Base-by-base conservation (phyloP, 179 eudicot genomes). In the Camellia oleifera region DNA sequence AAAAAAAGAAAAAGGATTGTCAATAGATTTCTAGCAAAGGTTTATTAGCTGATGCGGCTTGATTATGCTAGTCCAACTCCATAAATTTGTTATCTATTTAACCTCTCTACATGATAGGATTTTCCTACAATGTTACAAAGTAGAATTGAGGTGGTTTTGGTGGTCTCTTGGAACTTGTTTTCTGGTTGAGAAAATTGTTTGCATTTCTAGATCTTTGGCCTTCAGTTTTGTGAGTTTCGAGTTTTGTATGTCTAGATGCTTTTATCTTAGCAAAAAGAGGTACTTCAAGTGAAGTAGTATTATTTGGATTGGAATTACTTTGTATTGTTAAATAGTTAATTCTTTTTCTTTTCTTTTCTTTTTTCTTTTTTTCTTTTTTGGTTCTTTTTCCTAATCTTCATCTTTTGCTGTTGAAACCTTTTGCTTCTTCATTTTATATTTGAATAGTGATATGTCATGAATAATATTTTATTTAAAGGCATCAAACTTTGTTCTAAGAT, bases 81-180 rank as follows among this genome's bases (percentile, higher is more conserved):
- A 26, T 26, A 26, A 26, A 26, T 26, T 26, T 26, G 32, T 0
- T 26, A 32, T 32, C 40, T 32, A 32, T 66, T 68, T 53, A 67
- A 53, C 32, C 63, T 53, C 40, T 32, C n/a, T n/a, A 9, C 42
- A 23, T 14, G 17, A 52, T 40, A 15, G 15, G 50, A 26, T 77
- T 54, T 68, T 17, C 52, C n/a, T 67, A 12, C 17, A 54, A 66
- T 2, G 63, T n/a, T 50, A 56, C n/a, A 3, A 54, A 53, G 23
- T 67, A 53, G 73, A 52, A 4, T 77, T 67, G 74, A 53, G 26
- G 63, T 5, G 42, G 3, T 54, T 77, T 26, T 18, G 74, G 17
- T 77, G 53, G 53, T 66, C 32, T n/a, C 5, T 32, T 67, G 64
- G 62, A 53, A 77, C 15, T 66, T 32, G 32, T 14, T 50, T 77